A percentile compares a stretch with the other conserved stretches of the same genome.
phyloP scores from a whole-genome alignment of 108 stramenopile species.

The Cyclotella kingstonii region DNA sequence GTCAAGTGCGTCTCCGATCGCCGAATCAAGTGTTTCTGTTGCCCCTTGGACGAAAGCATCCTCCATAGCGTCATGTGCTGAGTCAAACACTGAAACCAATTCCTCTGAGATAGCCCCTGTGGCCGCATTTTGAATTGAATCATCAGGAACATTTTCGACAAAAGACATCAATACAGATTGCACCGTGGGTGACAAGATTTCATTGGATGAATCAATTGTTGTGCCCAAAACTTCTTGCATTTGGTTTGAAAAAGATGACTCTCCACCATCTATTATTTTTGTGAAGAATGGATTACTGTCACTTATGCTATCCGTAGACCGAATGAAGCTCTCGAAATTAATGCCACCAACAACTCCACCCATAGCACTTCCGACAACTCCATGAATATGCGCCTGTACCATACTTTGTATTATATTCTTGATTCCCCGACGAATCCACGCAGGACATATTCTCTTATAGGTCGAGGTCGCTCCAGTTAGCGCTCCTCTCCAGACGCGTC shows the following conservation, averaged over 20 bases:
- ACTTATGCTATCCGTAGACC: conserved; percentile 8
- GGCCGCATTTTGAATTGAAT: background rate
- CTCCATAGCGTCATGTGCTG: background rate
- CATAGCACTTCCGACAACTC: conserved; percentile 13
- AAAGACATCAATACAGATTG: conserved; percentile 3
- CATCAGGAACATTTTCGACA: background rate
- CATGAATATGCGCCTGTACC: conserved; percentile 35
- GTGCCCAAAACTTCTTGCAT: conserved; percentile 1
- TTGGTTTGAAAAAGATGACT: background rate
- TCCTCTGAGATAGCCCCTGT: conserved; percentile 10
- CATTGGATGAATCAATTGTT: conserved; percentile 4
- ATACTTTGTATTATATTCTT: conserved; percentile 24
- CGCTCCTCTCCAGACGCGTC: conserved; percentile 16
- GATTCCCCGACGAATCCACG: conserved; percentile 33
- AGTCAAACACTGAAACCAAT: conserved; percentile 4
- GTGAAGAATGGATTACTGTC: background rate
- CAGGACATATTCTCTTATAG: conserved; percentile 14
- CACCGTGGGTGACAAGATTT: background rate
- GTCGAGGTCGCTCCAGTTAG: background rate
- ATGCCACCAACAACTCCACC: conserved; percentile 5
- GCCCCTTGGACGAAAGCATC: conserved; percentile 7
- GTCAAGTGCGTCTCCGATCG: too few relatives aligned
- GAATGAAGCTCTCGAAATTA: conserved; percentile 10
- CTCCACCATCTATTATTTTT: background rate
- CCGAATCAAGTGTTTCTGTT: background rate